A percentile compares a stretch with the other conserved stretches of the same genome.
These are phyloP conservation scores for Triticum urartu DNA, from an alignment of 176 grass and related monocot genomes.

Conservation along the genomic window DNA sequence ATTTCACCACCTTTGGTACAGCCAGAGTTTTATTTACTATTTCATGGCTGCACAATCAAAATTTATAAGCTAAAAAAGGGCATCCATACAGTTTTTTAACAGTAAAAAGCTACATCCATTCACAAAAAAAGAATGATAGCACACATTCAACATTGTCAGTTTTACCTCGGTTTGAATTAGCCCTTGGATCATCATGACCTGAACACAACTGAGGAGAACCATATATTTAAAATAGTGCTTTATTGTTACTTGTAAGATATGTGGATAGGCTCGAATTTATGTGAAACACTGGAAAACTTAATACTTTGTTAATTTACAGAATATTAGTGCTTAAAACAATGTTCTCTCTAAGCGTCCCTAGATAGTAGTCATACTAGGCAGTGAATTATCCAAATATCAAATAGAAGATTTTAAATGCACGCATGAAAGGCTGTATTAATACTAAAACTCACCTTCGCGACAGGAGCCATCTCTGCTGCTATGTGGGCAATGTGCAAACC, in stretches of 20 bases:
- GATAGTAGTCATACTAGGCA: slow-evolving; percentile 4
- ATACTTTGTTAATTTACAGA: neutral
- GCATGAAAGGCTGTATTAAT: slow-evolving; percentile 26
- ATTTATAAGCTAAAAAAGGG: neutral
- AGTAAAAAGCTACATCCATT: neutral
- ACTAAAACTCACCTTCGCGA: slow-evolving; percentile 73
- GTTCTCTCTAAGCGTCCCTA: neutral
- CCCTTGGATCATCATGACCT: slow-evolving; percentile 4
- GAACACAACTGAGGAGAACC: neutral
- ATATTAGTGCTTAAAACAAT: neutral
- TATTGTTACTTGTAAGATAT: neutral
- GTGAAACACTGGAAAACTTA: neutral
- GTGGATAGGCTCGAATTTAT: slow-evolving; percentile 1
- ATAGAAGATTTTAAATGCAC: slow-evolving; percentile 18
- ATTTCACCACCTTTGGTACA: neutral
- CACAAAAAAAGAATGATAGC: neutral
- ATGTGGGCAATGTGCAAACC: slow-evolving; percentile 89
- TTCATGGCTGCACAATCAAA: slow-evolving; percentile 2
- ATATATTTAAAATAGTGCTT: neutral
- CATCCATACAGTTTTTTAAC: neutral
- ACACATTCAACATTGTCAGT: neutral
- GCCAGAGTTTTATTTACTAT: neutral
- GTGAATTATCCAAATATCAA: slow-evolving; percentile 7
- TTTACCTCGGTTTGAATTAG: neutral
- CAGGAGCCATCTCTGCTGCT: slow-evolving; percentile 98